Base-by-base conservation (phyloP, 345 rosid genomes). In the Eutrema heterophyllum region DNA sequence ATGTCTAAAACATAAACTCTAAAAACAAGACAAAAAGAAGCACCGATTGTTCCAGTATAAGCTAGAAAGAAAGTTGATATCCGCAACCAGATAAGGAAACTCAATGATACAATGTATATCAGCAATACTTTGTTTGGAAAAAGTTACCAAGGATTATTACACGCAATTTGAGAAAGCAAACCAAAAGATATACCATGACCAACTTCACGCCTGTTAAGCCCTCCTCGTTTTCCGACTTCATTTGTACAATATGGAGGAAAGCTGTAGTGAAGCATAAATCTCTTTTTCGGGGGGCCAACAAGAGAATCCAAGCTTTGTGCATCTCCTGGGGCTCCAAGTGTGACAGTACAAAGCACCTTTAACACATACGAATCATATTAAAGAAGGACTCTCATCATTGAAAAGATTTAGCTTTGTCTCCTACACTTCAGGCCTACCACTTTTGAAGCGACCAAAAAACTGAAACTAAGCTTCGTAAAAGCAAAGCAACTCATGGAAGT, bases 161-260 rank as follows among this genome's bases (percentile, higher is more conserved):
- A 63, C 9, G 24, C 26, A 18, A 66, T 26, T 52, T 45, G 9
- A 29, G 33, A 30, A 75, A 67, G 48, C 16, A 55, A 30, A 67
- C 33, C 36, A 38, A 66, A 41, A 55, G 24, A 74, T 44, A 69
- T 86, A 90, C 98, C 97, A 79, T 95, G 99, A 54, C 99, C 97
- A 77, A 95, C 97, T 90, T 95, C 97, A 79, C 99, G 97, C 79
- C 99, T 90, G 81, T 95, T 95, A 49, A 95, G 82, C 81, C 99
- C 99, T 68, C 80, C 83, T 71, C 84, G 84, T 87, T 95, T 95
- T 45, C 97, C 97, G 68, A 95, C 89, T 87, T 92, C 99, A 78
- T 95, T 84, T 57, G 88, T 92, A 70, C 89, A 92, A 81, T 81
- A 95, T 29, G 99, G 99, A 5, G 99, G 99, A 78, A 95, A 95